Base-by-base conservation (phyloP, 2,329 filamentous ascomycete genomes). In the Scorias spongiosa region DNA sequence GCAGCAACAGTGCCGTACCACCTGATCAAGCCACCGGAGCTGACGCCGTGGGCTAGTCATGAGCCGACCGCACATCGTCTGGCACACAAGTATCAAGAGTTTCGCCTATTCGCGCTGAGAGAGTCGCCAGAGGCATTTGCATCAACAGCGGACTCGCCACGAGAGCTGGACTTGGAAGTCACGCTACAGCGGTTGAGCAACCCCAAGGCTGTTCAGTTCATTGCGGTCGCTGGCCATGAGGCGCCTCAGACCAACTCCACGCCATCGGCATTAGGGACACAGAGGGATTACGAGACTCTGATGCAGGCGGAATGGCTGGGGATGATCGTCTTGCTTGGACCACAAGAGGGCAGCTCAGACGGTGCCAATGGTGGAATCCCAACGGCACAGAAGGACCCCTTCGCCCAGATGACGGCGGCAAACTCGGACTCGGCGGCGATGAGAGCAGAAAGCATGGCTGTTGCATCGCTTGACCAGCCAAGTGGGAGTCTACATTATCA, bases 41-140 rank as follows among this genome's bases (percentile, higher is more conserved):
- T 51, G 44, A 36, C 29, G 29, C 43, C 48, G 11, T 43, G 40
- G 26, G 45, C 44, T 40, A 32, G 28, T 14, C 20, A 38, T n/a
- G 14, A 20, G 12, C 18, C 42, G 28, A 17, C 42, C 29, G 4
- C 4, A 4, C 17, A 41, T 43, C 8, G 38, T 44, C 39, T 54
- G 12, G 54, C 54, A 14, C 28, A 44, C 6, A 54, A 49, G 42
- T 50, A 41, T 32, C 52, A 51, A 30, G 43, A 46, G 5, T 52
- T 60, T 32, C 52, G 58, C 8, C 48, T 60, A 10, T 36, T 49
- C 20, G 51, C 55, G 7, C 44, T 61, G 30, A 44, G 50, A 41
- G 48, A 41, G 29, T 47, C 50, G 30, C 58, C 57, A n/a, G 52
- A 55, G 38, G 55, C 51, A 8, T 61, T 59, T 43, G 55, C 53